A percentile compares a stretch with the other conserved stretches of the same genome.
These are phyloP conservation scores for Ustilago hordei DNA, from an alignment of 1,284 basidiomycete genomes.

Conservation along the genomic window DNA sequence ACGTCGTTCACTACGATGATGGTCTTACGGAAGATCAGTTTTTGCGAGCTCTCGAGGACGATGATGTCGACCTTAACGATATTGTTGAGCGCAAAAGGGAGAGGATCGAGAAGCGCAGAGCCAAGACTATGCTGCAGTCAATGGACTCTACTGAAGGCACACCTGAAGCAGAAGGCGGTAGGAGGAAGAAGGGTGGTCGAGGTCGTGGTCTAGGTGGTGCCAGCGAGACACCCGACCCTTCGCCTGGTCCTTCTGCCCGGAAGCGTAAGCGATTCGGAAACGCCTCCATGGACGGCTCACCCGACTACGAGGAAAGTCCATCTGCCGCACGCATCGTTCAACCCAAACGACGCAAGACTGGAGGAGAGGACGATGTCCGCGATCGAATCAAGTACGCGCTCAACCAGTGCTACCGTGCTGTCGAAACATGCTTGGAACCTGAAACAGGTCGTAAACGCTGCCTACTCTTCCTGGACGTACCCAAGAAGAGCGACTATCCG, in stretches of 20 bases:
- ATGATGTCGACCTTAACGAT: constrained; percentile 78
- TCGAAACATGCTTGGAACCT: constrained; percentile 79
- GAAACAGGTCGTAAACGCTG: constrained; percentile 72
- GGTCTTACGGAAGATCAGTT: constrained; percentile 92
- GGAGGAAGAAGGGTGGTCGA: constrained; percentile 47
- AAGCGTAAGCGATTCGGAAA: constrained; percentile 63
- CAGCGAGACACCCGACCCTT: constrained; percentile 54
- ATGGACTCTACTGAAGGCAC: constrained; percentile 56
- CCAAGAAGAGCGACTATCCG: constrained; percentile 79
- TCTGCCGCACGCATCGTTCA: constrained; percentile 35
- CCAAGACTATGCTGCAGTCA: constrained; percentile 54
- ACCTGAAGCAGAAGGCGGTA: constrained; percentile 49
- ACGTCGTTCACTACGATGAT: constrained; percentile 91
- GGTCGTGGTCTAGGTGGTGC: constrained; percentile 34
- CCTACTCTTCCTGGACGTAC: constrained; percentile 70
- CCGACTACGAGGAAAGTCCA: constrained; percentile 46
- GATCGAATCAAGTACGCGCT: constrained; percentile 84
- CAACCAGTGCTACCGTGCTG: constrained; percentile 82
- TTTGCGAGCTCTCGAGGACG: constrained; percentile 81
- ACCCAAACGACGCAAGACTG: constrained; percentile 80
- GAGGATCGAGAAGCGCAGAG: constrained; percentile 64
- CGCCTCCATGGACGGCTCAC: constrained; percentile 47
- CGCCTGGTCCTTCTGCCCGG: constrained; percentile 54
- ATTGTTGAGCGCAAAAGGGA: constrained; percentile 69
- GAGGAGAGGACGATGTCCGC: constrained; percentile 68